Base-by-base conservation (phyloP, 2,329 filamentous ascomycete genomes). In the Alternaria novae-zelandiae region DNA sequence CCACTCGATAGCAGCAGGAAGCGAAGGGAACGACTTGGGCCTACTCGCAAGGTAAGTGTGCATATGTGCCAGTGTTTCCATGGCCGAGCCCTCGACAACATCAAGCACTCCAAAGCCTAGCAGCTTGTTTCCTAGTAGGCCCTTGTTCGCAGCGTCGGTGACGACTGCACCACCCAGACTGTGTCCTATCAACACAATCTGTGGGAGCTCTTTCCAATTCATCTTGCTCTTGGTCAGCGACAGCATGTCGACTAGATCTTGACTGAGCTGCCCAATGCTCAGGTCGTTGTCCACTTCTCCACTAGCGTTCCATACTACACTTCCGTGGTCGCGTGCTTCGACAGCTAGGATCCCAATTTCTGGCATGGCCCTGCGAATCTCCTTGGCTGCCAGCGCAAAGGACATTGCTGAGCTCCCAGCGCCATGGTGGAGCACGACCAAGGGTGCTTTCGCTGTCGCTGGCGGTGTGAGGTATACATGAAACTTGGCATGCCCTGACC, bases 11-110 rank as follows among this genome's bases (percentile, higher is more conserved):
- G 91, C 95, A 5, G 91, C 88, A 67, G 91, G 86, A 17, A 97
- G 71, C 12, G 89, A 91, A n/a, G 88, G 84, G 74, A 99, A 99
- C 2, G 89, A 88, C 9, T 85, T 83, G 0, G 96, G 96, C 21
- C 96, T 87, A 5, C 90, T 94, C 1, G 91, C 90, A 20, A 99
- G 86, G 79, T 97, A 97, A 4, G 90, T 91, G 70, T 96, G 91
- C 96, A 99, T 99, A 79, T 91, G 94, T 79, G 94, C 90, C 57
- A 99, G 85, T 3, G 96, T 95, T 78, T 98, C 96, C 80, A 99
- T 95, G 32, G 96, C 96, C 0, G 93, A 97, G 11, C 96, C 87
- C 81, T 99, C 96, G 26, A 99, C 96, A 5, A 99, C 93, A 80
- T 99, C 96, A 15, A 99, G 84, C 8, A 98, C 94, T 4, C 90